These are phyloP conservation scores for Platanthera guangdongensis DNA, from an alignment of 106 monocot species.

Conservation along the genomic window DNA sequence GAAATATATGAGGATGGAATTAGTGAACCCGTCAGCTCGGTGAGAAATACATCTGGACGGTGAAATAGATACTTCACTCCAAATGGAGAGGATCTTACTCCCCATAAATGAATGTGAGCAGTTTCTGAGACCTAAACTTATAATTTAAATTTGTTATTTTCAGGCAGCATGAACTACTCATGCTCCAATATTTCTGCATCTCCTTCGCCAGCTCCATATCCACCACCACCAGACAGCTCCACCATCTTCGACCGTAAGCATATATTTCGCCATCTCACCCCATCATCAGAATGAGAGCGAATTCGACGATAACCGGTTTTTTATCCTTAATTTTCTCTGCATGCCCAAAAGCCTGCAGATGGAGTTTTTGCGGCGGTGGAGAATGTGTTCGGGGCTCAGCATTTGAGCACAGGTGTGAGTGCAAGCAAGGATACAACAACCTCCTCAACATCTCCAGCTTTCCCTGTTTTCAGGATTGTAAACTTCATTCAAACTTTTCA, in stretches of 20 bases:
- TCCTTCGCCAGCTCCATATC: background rate
- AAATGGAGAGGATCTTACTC: no score
- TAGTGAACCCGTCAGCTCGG: no score
- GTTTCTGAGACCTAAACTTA: no score
- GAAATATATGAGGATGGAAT: no score
- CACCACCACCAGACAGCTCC: background rate
- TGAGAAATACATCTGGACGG: no score
- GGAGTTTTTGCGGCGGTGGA: slow-evolving; percentile 21
- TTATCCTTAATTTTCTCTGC: background rate
- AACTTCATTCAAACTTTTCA: background rate
- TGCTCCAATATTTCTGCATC: slow-evolving; percentile 9
- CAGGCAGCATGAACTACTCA: slow-evolving; percentile 20
- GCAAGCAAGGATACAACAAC: slow-evolving; percentile 11
- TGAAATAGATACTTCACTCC: no score
- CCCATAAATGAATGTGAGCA: no score
- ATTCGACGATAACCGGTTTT: background rate
- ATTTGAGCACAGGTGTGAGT: slow-evolving; percentile 19
- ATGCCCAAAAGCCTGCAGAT: slow-evolving; percentile 11
- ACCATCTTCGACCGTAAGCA: slow-evolving; percentile 20
- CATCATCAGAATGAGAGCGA: background rate
- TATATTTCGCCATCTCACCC: background rate
- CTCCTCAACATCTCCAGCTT: slow-evolving; percentile 18
- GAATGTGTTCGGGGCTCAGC: slow-evolving; percentile 7
- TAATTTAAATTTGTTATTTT: slow-evolving; percentile 1
- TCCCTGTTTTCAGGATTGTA: slow-evolving; percentile 17